Conservation (phyloP, 345 rosid genomes). For the Citrus unshiu region DNA sequence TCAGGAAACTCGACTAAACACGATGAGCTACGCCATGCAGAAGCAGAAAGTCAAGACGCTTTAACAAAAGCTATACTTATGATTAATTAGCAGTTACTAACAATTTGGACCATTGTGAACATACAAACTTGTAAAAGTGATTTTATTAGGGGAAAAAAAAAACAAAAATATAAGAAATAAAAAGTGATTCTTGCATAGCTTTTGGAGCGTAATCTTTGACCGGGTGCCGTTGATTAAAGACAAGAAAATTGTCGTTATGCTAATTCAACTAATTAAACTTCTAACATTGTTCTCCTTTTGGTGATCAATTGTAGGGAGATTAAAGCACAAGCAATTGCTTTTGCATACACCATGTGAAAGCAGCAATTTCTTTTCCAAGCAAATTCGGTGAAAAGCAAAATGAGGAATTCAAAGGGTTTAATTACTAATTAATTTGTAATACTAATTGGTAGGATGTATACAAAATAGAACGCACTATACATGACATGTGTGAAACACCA, state of each 20-base stretch:
- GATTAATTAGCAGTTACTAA: not conserved
- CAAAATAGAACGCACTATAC: too few relatives aligned
- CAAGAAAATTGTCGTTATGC: slow-evolving; percentile 1
- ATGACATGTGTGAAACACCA: not conserved
- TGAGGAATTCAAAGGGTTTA: not conserved
- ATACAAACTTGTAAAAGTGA: slow-evolving; percentile 17
- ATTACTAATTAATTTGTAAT: too few relatives aligned
- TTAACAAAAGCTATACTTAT: slow-evolving; percentile 12
- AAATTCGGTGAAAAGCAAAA: not conserved
- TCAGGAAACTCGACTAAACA: not conserved
- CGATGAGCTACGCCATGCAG: not conserved
- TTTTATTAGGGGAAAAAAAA: slow-evolving; percentile 5
- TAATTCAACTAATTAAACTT: not conserved
- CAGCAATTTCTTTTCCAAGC: slow-evolving; percentile 20
- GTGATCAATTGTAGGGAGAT: not conserved
- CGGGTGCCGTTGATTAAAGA: not conserved
- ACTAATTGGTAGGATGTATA: too few relatives aligned
- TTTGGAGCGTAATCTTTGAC: slow-evolving; percentile 38
- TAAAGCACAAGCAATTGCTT: not conserved
- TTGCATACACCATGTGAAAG: not conserved
- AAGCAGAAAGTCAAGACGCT: slow-evolving; percentile 3
- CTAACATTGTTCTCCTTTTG: slow-evolving; percentile 2
- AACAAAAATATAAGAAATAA: not conserved
- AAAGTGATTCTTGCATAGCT: slow-evolving; percentile 19
- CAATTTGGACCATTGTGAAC: slow-evolving; percentile 5